These are phyloP conservation scores for Rutstroemia sp. DNA, from an alignment of 2,329 filamentous ascomycete genomes.

Conservation along the genomic window DNA sequence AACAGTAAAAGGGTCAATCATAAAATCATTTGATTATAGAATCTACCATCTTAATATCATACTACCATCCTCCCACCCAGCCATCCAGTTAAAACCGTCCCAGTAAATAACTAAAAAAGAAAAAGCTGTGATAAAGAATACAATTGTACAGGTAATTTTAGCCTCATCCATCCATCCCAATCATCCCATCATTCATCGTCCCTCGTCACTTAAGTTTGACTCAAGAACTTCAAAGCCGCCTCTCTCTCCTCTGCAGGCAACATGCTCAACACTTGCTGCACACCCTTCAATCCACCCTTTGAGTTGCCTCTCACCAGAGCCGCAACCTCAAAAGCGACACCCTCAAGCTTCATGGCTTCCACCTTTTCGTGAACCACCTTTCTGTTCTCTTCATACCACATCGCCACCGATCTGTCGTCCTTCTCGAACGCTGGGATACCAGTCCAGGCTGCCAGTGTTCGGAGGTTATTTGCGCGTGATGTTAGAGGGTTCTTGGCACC, in stretches of 20 bases:
- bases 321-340: constrained; percentile 62
- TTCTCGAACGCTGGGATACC: constrained; percentile 67
- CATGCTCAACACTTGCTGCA: constrained; percentile 77
- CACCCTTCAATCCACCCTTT: constrained; percentile 59
- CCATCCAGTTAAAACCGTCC: too few species aligned
- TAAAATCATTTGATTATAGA: too few species aligned
- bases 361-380: constrained; percentile 78
- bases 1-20: too few species aligned
- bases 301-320: constrained; percentile 54
- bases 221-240: constrained; percentile 30
- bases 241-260: constrained; percentile 86
- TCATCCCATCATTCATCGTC: background rate
- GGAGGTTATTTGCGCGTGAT: constrained; percentile 60
- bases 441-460: constrained; percentile 76
- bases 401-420: constrained; percentile 75
- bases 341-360: constrained; percentile 72
- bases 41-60: too few species aligned
- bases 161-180: background rate
- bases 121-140: too few species aligned
- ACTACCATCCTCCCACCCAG: too few species aligned
- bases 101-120: too few species aligned
- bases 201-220: constrained; percentile 9
- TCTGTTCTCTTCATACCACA: constrained; percentile 95
- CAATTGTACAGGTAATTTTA: too few species aligned
- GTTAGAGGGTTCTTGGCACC: constrained; percentile 35